These are phyloP conservation scores for Picea glauca DNA, from an alignment of 75 land plant genomes.

Conservation along the genomic window DNA sequence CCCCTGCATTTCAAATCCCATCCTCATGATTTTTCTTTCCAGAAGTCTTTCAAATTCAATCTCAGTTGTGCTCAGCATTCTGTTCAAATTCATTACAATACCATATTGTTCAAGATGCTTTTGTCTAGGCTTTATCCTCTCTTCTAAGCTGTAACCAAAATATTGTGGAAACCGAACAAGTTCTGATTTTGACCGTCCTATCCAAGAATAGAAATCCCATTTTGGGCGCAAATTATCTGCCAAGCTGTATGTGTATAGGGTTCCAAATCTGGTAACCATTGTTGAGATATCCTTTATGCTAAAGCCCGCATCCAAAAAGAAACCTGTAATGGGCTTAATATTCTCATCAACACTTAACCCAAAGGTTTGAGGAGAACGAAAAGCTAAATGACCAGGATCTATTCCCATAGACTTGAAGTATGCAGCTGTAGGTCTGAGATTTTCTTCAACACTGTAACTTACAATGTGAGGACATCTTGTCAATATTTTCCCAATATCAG, in stretches of 20 bases:
- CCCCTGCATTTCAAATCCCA: neutral
- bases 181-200: slow-evolving; percentile 54
- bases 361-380: slow-evolving; percentile 59
- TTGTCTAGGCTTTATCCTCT: slow-evolving; percentile 72
- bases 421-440: slow-evolving; percentile 52
- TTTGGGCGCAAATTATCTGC: slow-evolving; percentile 58
- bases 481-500: slow-evolving; percentile 52
- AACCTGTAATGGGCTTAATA: slow-evolving; percentile 66
- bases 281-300: slow-evolving; percentile 36
- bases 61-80: slow-evolving; percentile 46
- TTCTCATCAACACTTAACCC: slow-evolving; percentile 73
- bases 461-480: slow-evolving; percentile 72
- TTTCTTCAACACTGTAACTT: slow-evolving; percentile 79
- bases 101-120: slow-evolving; percentile 26
- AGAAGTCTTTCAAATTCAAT: slow-evolving; percentile 38
- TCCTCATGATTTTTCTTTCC: slow-evolving; percentile 34
- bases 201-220: slow-evolving; percentile 64
- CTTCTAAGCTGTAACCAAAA: slow-evolving; percentile 84
- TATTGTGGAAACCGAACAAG: slow-evolving; percentile 81
- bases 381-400: slow-evolving; percentile 30
- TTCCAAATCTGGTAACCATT: slow-evolving; percentile 62
- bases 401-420: slow-evolving; percentile 62
- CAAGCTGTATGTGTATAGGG: slow-evolving; percentile 61
- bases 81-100: slow-evolving; percentile 44
- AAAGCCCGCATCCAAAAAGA: slow-evolving; percentile 64